These are phyloP conservation scores for Leishmania tarentolae DNA, from an alignment of 208 protist species.

Conservation along the genomic window DNA sequence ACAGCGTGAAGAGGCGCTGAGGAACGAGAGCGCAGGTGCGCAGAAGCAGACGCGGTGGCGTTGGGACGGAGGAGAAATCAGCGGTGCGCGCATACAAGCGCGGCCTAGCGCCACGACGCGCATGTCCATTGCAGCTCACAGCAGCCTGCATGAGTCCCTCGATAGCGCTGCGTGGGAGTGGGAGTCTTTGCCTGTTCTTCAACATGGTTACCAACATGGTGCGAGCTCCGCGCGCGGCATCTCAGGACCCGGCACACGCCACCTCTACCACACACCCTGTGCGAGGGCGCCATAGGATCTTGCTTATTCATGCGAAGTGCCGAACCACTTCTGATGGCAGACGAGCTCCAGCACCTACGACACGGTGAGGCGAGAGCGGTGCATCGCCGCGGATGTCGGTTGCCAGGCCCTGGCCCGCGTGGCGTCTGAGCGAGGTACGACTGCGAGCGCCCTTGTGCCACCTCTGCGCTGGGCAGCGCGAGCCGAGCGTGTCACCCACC, in stretches of 20 bases:
- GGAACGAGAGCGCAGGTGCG: no score
- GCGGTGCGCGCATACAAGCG: neutral
- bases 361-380: neutral
- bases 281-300: neutral
- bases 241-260: no score
- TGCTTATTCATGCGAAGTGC: neutral
- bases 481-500: no score
- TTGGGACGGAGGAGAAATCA: neutral
- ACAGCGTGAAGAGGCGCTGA: neutral
- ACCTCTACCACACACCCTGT: neutral
- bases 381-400: neutral
- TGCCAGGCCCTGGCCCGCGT: neutral
- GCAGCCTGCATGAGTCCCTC: no score
- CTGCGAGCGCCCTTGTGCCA: neutral
- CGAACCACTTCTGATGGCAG: neutral
- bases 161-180: no score
- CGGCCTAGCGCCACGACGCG: neutral
- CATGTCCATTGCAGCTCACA: no score
- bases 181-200: no score
- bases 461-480: no score
- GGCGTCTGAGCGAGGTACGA: neutral
- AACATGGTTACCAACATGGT: no score
- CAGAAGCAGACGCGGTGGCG: neutral
- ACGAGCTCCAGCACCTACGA: neutral
- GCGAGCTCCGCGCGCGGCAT: no score